Evolutionary conservation across 148 eudicot genomes (phyloP).

Genomic region (Selenicereus undatus): DNA sequence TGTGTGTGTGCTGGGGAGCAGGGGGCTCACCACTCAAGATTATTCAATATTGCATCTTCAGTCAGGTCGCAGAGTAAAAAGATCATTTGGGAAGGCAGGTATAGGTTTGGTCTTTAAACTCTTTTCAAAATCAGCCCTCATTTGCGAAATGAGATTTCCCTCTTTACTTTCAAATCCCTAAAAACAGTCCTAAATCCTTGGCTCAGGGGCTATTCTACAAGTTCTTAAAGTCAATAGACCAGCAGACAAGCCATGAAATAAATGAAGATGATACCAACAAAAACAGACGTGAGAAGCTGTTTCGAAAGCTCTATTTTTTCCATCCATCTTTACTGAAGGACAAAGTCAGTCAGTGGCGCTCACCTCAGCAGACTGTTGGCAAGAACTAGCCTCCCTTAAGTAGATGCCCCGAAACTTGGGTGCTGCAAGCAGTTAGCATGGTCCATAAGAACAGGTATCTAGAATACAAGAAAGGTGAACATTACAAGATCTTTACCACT

Average conservation of each 20-base stretch:
- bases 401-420: slow-evolving; percentile 10
- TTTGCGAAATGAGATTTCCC: too few relatives aligned
- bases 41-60: too few relatives aligned
- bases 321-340: background rate
- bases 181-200: too few relatives aligned
- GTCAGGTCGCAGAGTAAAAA: too few relatives aligned
- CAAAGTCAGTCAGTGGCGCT: background rate
- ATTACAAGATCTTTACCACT: background rate
- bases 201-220: too few relatives aligned
- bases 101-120: too few relatives aligned
- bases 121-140: too few relatives aligned
- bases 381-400: slow-evolving; percentile 9
- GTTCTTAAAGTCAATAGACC: background rate
- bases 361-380: slow-evolving; percentile 11
- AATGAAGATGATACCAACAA: background rate
- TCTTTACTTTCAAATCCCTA: too few relatives aligned
- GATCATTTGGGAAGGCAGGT: background rate
- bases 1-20: too few relatives aligned
- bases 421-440: background rate
- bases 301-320: background rate
- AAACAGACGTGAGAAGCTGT: background rate
- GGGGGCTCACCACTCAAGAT: too few relatives aligned
- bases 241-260: background rate
- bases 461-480: background rate
- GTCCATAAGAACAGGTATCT: background rate